phyloP scores from a whole-genome alignment of 345 rosid genomes.

The Pistacia integerrima region DNA sequence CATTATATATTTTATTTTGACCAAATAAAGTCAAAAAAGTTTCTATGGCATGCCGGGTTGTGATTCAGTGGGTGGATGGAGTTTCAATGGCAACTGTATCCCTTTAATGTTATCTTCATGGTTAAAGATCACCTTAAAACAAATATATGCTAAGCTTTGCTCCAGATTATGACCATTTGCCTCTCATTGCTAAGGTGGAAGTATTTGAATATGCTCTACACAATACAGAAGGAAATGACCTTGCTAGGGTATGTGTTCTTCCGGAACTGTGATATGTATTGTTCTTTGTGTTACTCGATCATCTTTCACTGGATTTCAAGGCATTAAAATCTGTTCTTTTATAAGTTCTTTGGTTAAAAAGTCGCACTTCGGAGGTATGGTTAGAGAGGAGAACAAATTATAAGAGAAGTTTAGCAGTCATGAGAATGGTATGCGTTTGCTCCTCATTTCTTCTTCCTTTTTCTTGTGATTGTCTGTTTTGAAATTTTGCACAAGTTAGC shows the following conservation, averaged over 20 bases:
- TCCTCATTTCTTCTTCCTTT: background rate
- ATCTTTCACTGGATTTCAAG: slow-evolving; percentile 15
- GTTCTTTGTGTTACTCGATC: background rate
- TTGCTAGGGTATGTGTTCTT: background rate
- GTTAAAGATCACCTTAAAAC: slow-evolving; percentile 80
- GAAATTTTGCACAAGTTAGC: background rate
- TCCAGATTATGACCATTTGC: slow-evolving; percentile 89
- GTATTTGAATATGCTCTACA: slow-evolving; percentile 67
- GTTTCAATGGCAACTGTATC: slow-evolving; percentile 12
- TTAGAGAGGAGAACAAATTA: slow-evolving; percentile 98
- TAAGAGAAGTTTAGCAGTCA: slow-evolving; percentile 97
- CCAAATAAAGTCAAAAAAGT: background rate
- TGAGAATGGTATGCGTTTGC: slow-evolving; percentile 90
- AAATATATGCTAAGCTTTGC: slow-evolving; percentile 90
- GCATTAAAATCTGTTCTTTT: slow-evolving; percentile 6
- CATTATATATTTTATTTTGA: slow-evolving; percentile 2
- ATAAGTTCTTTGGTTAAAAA: slow-evolving; percentile 97
- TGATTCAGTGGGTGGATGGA: slow-evolving; percentile 3
- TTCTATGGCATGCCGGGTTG: background rate
- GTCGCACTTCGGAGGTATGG: slow-evolving; percentile 98
- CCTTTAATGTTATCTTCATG: slow-evolving; percentile 11
- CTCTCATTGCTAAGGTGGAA: slow-evolving; percentile 90
- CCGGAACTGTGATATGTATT: slow-evolving; percentile 36
- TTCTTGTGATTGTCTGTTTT: background rate
- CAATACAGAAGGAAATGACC: background rate